These are phyloP conservation scores for Ceratocystiopsis brevicomis DNA, from an alignment of 2,329 filamentous ascomycete species.

Conservation along the genomic window DNA sequence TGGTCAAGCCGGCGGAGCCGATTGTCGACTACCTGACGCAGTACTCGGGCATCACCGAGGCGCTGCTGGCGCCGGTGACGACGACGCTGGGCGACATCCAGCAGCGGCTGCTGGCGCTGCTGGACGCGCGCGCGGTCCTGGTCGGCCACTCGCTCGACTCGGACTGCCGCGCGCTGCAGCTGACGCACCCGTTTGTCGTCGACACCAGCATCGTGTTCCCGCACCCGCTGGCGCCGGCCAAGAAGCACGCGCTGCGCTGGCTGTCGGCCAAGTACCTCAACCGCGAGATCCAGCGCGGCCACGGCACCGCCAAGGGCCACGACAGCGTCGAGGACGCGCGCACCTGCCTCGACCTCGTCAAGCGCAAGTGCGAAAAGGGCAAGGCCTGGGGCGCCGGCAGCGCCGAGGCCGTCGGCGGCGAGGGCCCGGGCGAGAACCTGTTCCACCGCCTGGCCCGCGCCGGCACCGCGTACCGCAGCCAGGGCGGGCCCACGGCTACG, in stretches of 20 bases:
- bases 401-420: constrained; percentile 22
- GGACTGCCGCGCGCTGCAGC: constrained; percentile 63
- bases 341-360: constrained; percentile 81
- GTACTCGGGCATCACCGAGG: constrained; percentile 80
- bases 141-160: constrained; percentile 69
- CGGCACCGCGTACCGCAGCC: constrained; percentile 41
- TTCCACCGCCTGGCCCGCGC: constrained; percentile 62
- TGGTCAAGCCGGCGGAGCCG: constrained; percentile 77
- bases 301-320: constrained; percentile 50
- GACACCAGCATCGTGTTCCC: constrained; percentile 84
- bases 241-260: constrained; percentile 83
- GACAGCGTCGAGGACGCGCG: constrained; percentile 84
- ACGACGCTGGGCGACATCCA: constrained; percentile 77
- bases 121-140: constrained; percentile 55
- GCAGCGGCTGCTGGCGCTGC: constrained; percentile 47
- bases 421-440: constrained; percentile 66
- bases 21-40: constrained; percentile 84
- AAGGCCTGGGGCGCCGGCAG: constrained; percentile 56
- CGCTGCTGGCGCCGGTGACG: constrained; percentile 64
- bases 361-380: constrained; percentile 89
- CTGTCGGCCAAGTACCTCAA: constrained; percentile 70
- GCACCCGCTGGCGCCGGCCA: constrained; percentile 70
- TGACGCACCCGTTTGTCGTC: constrained; percentile 83
- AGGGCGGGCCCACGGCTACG: constrained; percentile 36
- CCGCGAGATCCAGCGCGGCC: constrained; percentile 70